Percentiles rank a stretch among this genome's conserved stretches.
These are phyloP conservation scores for Starmerella floricola DNA, from an alignment of 805 yeast genomes.

Conservation along the genomic window DNA sequence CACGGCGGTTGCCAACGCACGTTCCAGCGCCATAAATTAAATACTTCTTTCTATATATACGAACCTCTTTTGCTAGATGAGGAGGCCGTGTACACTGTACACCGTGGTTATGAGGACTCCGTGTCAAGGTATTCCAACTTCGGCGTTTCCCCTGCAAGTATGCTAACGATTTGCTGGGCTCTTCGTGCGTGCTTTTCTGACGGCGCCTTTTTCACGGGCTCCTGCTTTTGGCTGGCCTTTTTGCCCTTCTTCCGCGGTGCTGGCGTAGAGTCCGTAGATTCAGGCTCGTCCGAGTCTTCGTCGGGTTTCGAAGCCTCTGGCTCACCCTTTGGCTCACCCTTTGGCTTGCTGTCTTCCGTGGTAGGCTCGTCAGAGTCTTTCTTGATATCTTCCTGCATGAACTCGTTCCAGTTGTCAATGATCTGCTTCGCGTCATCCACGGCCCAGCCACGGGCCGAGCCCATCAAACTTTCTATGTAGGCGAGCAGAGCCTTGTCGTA, in stretches of 20 bases:
- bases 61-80: too few species aligned
- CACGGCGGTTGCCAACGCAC: too few species aligned
- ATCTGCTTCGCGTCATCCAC: slow-evolving; percentile 38
- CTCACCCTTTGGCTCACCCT: not conserved
- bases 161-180: slow-evolving; percentile 17
- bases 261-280: too few species aligned
- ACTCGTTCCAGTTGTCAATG: slow-evolving; percentile 45
- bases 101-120: slow-evolving; percentile 1
- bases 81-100: too few species aligned
- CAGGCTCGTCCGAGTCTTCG: too few species aligned
- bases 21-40: too few species aligned
- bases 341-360: not conserved
- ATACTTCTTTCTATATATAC: too few species aligned
- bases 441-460: slow-evolving; percentile 53
- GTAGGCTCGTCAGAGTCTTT: not conserved
- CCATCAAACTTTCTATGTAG: slow-evolving; percentile 54
- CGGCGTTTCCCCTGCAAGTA: slow-evolving; percentile 14
- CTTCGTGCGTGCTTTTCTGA: slow-evolving; percentile 18
- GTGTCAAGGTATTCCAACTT: slow-evolving; percentile 17
- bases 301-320: too few species aligned
- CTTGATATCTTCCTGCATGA: slow-evolving; percentile 29
- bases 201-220: slow-evolving; percentile 1
- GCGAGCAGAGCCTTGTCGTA: slow-evolving; percentile 41
- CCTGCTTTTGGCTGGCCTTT: slow-evolving; percentile 13
- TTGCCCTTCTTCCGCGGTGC: slow-evolving; percentile 2